Conservation (phyloP, 768 basidiomycete genomes). For the Hemileccinum impolitum region DNA sequence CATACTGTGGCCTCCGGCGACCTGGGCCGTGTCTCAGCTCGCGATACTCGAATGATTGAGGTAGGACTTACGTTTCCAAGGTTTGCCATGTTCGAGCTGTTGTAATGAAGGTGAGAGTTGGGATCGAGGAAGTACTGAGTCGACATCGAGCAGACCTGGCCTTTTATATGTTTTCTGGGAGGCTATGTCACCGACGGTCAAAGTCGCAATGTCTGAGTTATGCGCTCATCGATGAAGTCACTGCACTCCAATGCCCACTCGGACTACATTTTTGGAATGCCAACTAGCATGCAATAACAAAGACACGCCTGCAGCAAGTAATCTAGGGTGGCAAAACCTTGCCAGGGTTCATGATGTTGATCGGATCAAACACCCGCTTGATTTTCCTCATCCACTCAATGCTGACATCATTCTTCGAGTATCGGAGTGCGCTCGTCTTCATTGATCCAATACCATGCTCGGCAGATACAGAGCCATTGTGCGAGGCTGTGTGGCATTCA, state of each 20-base stretch:
- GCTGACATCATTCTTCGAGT: slow-evolving; percentile 77
- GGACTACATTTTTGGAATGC: too few relatives aligned
- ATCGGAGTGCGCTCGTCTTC: slow-evolving; percentile 87
- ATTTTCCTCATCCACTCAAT: slow-evolving; percentile 89
- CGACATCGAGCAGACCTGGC: background rate
- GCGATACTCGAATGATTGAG: too few relatives aligned
- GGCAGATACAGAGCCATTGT: slow-evolving; percentile 90
- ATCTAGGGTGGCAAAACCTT: slow-evolving; percentile 53
- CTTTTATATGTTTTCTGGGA: slow-evolving; percentile 10
- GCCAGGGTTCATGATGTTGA: slow-evolving; percentile 90
- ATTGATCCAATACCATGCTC: slow-evolving; percentile 97
- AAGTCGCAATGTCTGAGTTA: background rate
- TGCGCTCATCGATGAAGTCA: slow-evolving; percentile 12
- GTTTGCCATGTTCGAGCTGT: slow-evolving; percentile 11
- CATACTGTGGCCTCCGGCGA: slow-evolving; percentile 15
- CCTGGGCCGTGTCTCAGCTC: slow-evolving; percentile 5
- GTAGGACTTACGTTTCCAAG: slow-evolving; percentile 16
- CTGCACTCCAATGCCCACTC: too few relatives aligned
- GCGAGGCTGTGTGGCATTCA: slow-evolving; percentile 45
- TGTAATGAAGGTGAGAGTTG: background rate
- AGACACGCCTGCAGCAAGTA: background rate
- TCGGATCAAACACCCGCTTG: slow-evolving; percentile 85
- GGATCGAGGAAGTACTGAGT: background rate
- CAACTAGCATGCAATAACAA: too few relatives aligned
- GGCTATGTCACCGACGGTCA: slow-evolving; percentile 9